Evolutionary conservation across 1,284 basidiomycete species (phyloP).

Genomic region (Cutaneotrichosporon cavernicola): DNA sequence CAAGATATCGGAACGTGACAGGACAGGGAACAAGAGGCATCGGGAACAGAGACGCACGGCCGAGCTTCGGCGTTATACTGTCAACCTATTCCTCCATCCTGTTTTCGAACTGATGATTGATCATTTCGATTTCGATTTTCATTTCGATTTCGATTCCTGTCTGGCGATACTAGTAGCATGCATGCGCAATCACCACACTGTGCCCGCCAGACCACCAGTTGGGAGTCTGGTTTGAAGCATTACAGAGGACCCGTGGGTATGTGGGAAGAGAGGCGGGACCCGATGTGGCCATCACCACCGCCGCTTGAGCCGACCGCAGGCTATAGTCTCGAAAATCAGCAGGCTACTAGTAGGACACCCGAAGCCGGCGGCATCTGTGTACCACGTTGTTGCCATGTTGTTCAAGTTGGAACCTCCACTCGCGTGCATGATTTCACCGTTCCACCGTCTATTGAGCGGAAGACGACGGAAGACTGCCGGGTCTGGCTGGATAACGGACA

Average conservation of each 20-base stretch:
- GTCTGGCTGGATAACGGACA: neutral
- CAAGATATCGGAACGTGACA: too few relatives aligned
- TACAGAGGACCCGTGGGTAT: too few relatives aligned
- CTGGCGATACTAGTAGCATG: neutral
- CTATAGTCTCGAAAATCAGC: too few relatives aligned
- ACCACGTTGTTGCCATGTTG: neutral
- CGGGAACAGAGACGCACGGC: neutral
- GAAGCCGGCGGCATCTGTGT: neutral
- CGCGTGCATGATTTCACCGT: neutral
- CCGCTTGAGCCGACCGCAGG: too few relatives aligned
- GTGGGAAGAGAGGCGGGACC: too few relatives aligned
- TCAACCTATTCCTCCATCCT: neutral
- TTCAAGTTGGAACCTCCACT: neutral
- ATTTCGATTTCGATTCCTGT: neutral
- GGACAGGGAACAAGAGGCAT: too few relatives aligned
- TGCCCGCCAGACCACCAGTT: neutral
- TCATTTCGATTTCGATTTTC: neutral
- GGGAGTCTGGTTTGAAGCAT: too few relatives aligned
- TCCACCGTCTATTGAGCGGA: neutral
- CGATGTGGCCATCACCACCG: too few relatives aligned
- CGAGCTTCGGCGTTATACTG: neutral
- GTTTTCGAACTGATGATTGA: neutral
- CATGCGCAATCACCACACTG: neutral
- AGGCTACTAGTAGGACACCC: too few relatives aligned
- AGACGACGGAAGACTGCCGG: neutral